These are phyloP conservation scores for Penicillium sp. DNA, from an alignment of 2,329 filamentous ascomycete genomes.

Conservation along the genomic window DNA sequence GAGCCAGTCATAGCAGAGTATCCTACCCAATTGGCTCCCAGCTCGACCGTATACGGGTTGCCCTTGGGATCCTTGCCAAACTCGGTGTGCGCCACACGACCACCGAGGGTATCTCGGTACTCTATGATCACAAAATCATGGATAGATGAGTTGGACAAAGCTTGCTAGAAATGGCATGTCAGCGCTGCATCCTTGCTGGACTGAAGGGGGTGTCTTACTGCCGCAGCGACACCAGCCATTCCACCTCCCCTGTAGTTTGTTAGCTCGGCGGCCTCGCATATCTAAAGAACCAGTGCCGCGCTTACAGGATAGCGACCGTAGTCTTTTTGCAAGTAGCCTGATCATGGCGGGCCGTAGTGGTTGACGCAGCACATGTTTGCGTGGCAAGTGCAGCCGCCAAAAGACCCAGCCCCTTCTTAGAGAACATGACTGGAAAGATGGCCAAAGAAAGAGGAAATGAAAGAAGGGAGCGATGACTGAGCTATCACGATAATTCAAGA, in stretches of 20 bases:
- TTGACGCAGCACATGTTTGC: constrained; percentile 22
- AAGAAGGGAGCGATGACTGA: neutral
- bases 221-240: constrained; percentile 65
- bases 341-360: constrained; percentile 26
- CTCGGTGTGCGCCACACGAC: constrained; percentile 60
- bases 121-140: constrained; percentile 68
- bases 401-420: constrained; percentile 6
- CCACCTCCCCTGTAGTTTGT: constrained; percentile 55
- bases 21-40: constrained; percentile 68
- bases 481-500: neutral
- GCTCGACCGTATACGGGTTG: constrained; percentile 61
- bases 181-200: neutral
- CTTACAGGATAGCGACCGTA: constrained; percentile 41
- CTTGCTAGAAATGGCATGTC: constrained; percentile 50
- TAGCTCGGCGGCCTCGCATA: neutral
- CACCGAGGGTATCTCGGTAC: constrained; percentile 65
- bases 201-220: constrained; percentile 41
- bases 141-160: constrained; percentile 63
- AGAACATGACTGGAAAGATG: constrained; percentile 9
- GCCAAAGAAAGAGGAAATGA: neutral
- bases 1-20: neutral
- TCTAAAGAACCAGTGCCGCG: neutral
- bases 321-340: constrained; percentile 34
- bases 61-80: constrained; percentile 60
- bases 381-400: constrained; percentile 16